phyloP scores from a whole-genome alignment of 1,284 basidiomycete genomes.

The Butyriboletus appendiculatus region DNA sequence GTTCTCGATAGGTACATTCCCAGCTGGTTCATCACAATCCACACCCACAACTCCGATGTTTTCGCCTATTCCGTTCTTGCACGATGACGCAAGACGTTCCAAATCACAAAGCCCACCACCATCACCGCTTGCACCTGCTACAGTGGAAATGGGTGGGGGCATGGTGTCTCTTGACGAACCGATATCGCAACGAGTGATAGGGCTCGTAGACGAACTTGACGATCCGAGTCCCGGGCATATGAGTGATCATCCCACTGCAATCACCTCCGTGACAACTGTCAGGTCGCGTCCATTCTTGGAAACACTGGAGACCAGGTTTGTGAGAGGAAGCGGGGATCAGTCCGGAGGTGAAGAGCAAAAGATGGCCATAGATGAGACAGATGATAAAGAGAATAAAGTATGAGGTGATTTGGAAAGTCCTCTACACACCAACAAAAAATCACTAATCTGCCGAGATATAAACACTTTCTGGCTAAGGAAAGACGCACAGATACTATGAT shows the following conservation, averaged over 20 bases:
- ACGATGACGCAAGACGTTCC: conserved; percentile 73
- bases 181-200: conserved; percentile 53
- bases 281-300: conserved; percentile 49
- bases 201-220: conserved; percentile 80
- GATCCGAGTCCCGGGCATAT: conserved; percentile 79
- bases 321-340: conserved; percentile 45
- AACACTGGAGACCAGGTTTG: conserved; percentile 65
- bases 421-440: conserved; percentile 1
- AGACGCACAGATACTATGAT: conserved; percentile 5
- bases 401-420: conserved; percentile 8
- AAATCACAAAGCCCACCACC: conserved; percentile 75
- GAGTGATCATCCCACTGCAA: conserved; percentile 73
- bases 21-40: conserved; percentile 46
- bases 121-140: conserved; percentile 60
- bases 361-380: conserved; percentile 50
- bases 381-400: conserved; percentile 61
- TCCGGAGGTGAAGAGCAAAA: conserved; percentile 29
- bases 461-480: not conserved
- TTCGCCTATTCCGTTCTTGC: conserved; percentile 82
- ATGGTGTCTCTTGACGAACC: conserved; percentile 35
- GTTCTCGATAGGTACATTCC: conserved; percentile 43
- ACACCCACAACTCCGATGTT: conserved; percentile 76
- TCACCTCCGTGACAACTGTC: conserved; percentile 64
- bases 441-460: conserved; percentile 1
- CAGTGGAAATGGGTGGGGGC: conserved; percentile 32